A percentile compares a stretch with the other conserved stretches of the same genome.
These are phyloP conservation scores for Quercus lobata DNA, from an alignment of 331 rosid genomes.

Conservation along the genomic window DNA sequence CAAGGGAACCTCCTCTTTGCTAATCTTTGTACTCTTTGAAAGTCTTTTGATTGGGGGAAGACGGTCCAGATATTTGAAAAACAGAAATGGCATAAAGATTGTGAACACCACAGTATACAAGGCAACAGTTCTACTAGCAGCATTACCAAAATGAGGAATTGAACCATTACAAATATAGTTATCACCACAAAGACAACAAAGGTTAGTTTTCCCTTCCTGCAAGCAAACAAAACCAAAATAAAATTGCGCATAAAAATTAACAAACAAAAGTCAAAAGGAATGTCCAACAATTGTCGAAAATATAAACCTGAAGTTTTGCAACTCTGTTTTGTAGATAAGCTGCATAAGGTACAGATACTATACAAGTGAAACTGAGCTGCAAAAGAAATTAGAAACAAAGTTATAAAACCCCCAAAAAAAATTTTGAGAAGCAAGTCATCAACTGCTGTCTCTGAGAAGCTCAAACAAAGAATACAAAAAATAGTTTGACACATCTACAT, in stretches of 20 bases:
- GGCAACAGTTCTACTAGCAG: slow-evolving; percentile 64
- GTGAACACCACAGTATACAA: slow-evolving; percentile 59
- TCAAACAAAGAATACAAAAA: not conserved
- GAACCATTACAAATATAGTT: slow-evolving; percentile 22
- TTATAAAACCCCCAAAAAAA: not conserved
- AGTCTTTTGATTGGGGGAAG: slow-evolving; percentile 57
- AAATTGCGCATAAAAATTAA: not conserved
- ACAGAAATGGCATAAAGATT: slow-evolving; percentile 59
- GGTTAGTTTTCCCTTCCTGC: slow-evolving; percentile 53
- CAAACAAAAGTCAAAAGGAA: not conserved
- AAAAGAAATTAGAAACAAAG: not conserved
- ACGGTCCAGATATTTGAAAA: slow-evolving; percentile 75
- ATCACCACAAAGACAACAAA: slow-evolving; percentile 28
- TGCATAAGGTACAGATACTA: slow-evolving; percentile 47
- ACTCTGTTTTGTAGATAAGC: slow-evolving; percentile 50
- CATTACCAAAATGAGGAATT: slow-evolving; percentile 24
- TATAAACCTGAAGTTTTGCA: slow-evolving; percentile 57
- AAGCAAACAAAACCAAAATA: slow-evolving; percentile 6
- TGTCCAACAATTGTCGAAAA: not conserved
- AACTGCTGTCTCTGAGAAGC: not conserved
- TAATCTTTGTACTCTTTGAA: slow-evolving; percentile 49
- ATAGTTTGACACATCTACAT: not conserved
- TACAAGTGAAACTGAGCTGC: slow-evolving; percentile 69
- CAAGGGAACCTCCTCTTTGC: slow-evolving; percentile 81
- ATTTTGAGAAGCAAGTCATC: not conserved